A percentile compares a stretch with the other conserved stretches of the same genome.
phyloP scores from a whole-genome alignment of 139 green algal species.

The Haematococcus sp. region DNA sequence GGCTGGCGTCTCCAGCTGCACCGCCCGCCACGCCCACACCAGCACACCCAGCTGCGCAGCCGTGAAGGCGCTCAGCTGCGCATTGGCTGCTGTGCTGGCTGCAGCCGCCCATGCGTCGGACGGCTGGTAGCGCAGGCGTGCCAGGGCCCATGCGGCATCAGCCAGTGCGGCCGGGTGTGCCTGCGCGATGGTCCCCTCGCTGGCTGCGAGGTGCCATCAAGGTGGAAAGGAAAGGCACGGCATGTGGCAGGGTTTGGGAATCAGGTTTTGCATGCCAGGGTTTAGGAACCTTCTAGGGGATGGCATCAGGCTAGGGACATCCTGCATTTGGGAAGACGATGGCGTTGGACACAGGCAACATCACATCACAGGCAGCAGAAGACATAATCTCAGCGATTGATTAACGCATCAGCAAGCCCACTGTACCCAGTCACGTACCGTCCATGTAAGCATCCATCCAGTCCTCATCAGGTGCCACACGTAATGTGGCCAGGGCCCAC shows the following conservation, averaged over 20 bases:
- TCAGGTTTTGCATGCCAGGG: too few species aligned
- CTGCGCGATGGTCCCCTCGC: not conserved
- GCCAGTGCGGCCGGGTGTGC: not conserved
- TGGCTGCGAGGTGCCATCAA: not conserved
- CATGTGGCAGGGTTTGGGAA: too few species aligned
- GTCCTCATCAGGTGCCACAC: not conserved
- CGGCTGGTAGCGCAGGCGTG: slow-evolving; percentile 9
- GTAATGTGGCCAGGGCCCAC: slow-evolving; percentile 7
- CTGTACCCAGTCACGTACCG: not conserved
- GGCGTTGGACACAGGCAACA: too few species aligned
- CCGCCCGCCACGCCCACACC: not conserved
- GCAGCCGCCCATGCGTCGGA: not conserved
- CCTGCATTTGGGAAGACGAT: too few species aligned
- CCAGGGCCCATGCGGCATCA: slow-evolving; percentile 1
- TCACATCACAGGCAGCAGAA: too few species aligned
- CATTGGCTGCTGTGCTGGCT: not conserved
- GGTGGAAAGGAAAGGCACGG: too few species aligned
- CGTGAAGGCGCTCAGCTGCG: not conserved
- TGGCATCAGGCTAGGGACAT: too few species aligned
- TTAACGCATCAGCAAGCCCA: too few species aligned
- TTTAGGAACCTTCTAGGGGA: too few species aligned
- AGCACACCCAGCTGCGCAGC: slow-evolving; percentile 9
- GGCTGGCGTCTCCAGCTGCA: not conserved
- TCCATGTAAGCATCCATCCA: not conserved
- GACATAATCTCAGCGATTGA: too few species aligned